Base-by-base conservation (phyloP, 768 basidiomycete genomes). In the Cyclocybe cylindracea region DNA sequence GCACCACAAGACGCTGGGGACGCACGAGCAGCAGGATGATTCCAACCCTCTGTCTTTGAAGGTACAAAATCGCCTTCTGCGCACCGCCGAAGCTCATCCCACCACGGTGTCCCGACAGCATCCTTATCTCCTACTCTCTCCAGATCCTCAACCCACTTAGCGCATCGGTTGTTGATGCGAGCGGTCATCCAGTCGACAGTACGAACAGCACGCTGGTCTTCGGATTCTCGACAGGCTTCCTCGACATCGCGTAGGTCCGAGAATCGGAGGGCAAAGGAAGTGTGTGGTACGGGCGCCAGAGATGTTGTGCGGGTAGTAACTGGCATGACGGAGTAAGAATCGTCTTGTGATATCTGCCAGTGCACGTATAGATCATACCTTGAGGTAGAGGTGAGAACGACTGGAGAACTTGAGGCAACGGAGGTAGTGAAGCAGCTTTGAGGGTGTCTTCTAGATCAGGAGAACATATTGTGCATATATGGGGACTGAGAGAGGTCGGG, bases 151-250 rank as follows among this genome's bases (percentile, higher is more conserved):
- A 89, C 77, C 91, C 91, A 94, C 63, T 76, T 80, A 7, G 77
- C 68, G 52, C 84, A 85, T 50, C 83, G 77, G 54, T 75, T 77
- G 38, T 74, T 69, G 48, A 93, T 84, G 43, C 91, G 83, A 9
- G 82, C 81, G 35, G 87, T 79, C 56, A 94, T 86, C 91, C 91
- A 94, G 70, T 94, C 91, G 58, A 93, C 78, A n/a, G 82, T 86
- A 42, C 91, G 81, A 18, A 80, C 80, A 0, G 91, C 88, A 32
- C 91, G 87, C 58, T 83, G 71, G 55, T 89, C 86, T 56, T 92
- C 91, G 58, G 87, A 86, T 67, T 94, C 91, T 13, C 78, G 78
- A 57, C 86, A 89, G 10, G 86, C 86, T 13, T 74, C 67, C 63
- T 94, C 91, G 10, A 89, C 81, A 58, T 89, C 86, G 2, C 61